Evolutionary conservation across 345 rosid species (phyloP), one percentile per base, ranked within the genome.

Genomic region (Citrus australasica): DNA sequence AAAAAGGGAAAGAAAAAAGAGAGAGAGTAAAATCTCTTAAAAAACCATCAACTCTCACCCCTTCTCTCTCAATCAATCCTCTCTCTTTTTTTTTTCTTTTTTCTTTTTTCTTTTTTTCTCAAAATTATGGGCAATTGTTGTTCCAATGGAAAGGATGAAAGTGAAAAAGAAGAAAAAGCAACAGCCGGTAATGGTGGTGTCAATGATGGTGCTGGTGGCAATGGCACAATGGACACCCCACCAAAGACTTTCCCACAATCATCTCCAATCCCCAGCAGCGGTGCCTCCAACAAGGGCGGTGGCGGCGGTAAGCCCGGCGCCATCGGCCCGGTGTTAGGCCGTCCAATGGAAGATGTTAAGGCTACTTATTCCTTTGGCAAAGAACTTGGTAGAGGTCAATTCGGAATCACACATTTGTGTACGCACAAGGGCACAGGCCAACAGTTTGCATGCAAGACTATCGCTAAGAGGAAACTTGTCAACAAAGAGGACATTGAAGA

Each of bases 401-500:
- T 95, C 56, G 98, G 98, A 2, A 83, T 95, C 10, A 95, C 98
- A 1, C 92, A 93, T 84, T 84, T 95, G 65, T 95, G 98, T 77
- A 95, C 97, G 0, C 85, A 84, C 62, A 95, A 93, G 84, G 75
- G 72, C 16, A 90, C 93, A 0, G 94, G 98, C 0, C 88, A 92
- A 64, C 95, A 90, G 56, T 95, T 88, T 38, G 98, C 98, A 0
- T 95, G 98, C 89, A 95, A 95, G 73, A 95, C 98, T 13, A 93
- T 95, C 4, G 97, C 98, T 0, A 95, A 95, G 80, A 81, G 97
- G 27, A 95, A 93, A 78, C 92, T 95, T 4, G 93, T 83, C 27
- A 92, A 91, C 81, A 95, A 93, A 78, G 99, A 95, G 85, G 98
- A 95, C 68, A 85, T 95, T 24, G 99, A 95, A 66, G 98, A 95